These are phyloP conservation scores for Isoetes engelmannii DNA, from an alignment of 83 land plant genomes.

Conservation along the genomic window DNA sequence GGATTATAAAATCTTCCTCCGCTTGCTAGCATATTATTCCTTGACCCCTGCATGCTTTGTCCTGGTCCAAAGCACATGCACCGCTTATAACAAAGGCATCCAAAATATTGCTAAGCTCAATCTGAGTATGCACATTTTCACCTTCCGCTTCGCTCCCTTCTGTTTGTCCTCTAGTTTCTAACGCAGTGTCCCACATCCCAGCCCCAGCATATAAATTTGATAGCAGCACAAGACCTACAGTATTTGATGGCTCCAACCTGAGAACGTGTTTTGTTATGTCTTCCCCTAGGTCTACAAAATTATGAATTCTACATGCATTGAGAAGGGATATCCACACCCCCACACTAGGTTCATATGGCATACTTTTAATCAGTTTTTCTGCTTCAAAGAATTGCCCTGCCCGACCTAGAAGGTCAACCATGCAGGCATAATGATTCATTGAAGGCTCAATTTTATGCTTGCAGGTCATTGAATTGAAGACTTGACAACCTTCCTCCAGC, in stretches of 20 bases:
- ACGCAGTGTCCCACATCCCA: background rate
- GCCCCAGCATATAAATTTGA: slow-evolving; percentile 39
- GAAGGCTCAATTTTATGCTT: slow-evolving; percentile 9
- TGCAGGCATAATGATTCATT: slow-evolving; percentile 39
- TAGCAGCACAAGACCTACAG: slow-evolving; percentile 39
- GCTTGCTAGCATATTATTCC: too few relatives aligned
- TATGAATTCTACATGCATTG: slow-evolving; percentile 33
- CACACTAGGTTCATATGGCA: slow-evolving; percentile 39
- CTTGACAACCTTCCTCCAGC: slow-evolving; percentile 24
- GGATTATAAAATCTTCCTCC: too few relatives aligned
- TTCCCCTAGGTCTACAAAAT: slow-evolving; percentile 32
- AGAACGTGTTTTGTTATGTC: slow-evolving; percentile 34
- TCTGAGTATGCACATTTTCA: too few relatives aligned
- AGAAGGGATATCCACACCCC: slow-evolving; percentile 39
- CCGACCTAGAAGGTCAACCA: slow-evolving; percentile 42
- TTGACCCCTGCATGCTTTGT: too few relatives aligned
- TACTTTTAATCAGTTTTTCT: slow-evolving; percentile 24
- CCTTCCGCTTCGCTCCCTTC: too few relatives aligned
- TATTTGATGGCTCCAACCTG: slow-evolving; percentile 35
- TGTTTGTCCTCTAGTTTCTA: too few relatives aligned
- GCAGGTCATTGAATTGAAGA: slow-evolving; percentile 22
- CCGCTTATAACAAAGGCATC: too few relatives aligned
- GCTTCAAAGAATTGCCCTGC: slow-evolving; percentile 41
- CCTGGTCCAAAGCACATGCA: too few relatives aligned
- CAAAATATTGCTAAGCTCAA: too few relatives aligned